Percentiles rank a stretch among this genome's conserved stretches.
These are phyloP conservation scores for Exutisphaerella laricina DNA, from an alignment of 2,329 filamentous ascomycete species.

Conservation along the genomic window DNA sequence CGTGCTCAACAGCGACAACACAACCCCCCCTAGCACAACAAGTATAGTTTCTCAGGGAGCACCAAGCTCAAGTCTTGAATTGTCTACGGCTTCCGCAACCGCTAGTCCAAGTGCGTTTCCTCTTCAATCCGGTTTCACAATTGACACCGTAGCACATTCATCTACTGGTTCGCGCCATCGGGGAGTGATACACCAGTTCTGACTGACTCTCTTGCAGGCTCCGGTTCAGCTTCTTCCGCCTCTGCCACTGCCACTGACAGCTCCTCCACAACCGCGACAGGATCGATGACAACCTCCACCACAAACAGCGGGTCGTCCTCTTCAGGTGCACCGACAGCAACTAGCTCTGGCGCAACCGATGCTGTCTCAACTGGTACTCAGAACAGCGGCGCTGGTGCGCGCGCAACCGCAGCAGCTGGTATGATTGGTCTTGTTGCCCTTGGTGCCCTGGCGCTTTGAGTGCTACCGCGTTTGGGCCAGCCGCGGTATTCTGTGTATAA, in stretches of 20 bases:
- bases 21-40: conserved; percentile 27
- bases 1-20: conserved; percentile 43
- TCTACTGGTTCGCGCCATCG: not conserved
- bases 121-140: conserved; percentile 5
- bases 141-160: conserved; percentile 7
- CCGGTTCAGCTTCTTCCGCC: conserved; percentile 5
- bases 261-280: conserved; percentile 8
- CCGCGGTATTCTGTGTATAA: too few species aligned
- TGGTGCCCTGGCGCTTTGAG: conserved; percentile 25
- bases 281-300: conserved; percentile 2
- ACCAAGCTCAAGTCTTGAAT: conserved; percentile 23
- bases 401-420: conserved; percentile 23
- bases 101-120: conserved; percentile 23
- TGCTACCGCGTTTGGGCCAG: too few species aligned
- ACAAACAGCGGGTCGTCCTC: not conserved
- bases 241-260: conserved; percentile 7
- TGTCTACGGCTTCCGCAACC: conserved; percentile 23
- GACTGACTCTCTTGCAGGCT: conserved; percentile 1
- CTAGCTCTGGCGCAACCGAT: too few species aligned
- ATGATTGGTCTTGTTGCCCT: conserved; percentile 26
- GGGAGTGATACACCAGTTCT: too few species aligned
- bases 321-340: not conserved
- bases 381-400: conserved; percentile 18
- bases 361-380: conserved; percentile 5
- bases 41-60: conserved; percentile 31